phyloP scores from a whole-genome alignment of 352 stramenopile species.

The Globisporangium nunn region DNA sequence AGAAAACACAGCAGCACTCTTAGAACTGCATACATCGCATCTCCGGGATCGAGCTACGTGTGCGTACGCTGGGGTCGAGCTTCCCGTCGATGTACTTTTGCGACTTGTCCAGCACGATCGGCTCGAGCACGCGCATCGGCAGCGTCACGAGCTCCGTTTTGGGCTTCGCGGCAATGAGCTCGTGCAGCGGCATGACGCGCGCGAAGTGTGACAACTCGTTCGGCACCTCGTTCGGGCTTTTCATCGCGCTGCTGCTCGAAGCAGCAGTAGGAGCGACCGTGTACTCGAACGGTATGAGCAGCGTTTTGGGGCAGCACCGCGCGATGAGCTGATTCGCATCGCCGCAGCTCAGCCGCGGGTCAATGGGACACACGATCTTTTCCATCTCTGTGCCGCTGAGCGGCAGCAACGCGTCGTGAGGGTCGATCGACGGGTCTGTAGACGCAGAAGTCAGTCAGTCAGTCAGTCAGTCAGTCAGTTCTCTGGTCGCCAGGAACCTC shows the following conservation, averaged over 20 bases:
- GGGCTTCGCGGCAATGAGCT: constrained; percentile 57
- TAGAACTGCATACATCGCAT: neutral
- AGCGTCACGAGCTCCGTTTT: constrained; percentile 71
- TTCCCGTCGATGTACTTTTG: constrained; percentile 83
- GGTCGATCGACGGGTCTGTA: constrained; percentile 53
- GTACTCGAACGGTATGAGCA: constrained; percentile 68
- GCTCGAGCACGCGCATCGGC: constrained; percentile 61
- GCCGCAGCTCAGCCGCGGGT: constrained; percentile 71
- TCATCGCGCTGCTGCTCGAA: constrained; percentile 1
- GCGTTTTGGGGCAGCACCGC: constrained; percentile 56
- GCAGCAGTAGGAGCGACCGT: constrained; percentile 15
- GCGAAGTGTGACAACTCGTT: constrained; percentile 54
- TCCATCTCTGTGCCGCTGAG: constrained; percentile 64
- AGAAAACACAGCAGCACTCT: neutral
- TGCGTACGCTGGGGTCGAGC: constrained; percentile 53
- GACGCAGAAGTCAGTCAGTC: constrained; percentile 4
- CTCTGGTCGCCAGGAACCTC: neutral
- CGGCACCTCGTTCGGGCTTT: constrained; percentile 13
- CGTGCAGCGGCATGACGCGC: constrained; percentile 62
- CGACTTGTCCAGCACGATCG: constrained; percentile 59
- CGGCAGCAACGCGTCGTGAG: constrained; percentile 36
- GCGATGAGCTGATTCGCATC: constrained; percentile 85
- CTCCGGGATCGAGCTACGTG: neutral
- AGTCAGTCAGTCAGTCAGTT: neutral
- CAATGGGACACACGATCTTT: constrained; percentile 72